Base-by-base conservation (phyloP, 2,329 filamentous ascomycete genomes). In the Knufia fluminis region DNA sequence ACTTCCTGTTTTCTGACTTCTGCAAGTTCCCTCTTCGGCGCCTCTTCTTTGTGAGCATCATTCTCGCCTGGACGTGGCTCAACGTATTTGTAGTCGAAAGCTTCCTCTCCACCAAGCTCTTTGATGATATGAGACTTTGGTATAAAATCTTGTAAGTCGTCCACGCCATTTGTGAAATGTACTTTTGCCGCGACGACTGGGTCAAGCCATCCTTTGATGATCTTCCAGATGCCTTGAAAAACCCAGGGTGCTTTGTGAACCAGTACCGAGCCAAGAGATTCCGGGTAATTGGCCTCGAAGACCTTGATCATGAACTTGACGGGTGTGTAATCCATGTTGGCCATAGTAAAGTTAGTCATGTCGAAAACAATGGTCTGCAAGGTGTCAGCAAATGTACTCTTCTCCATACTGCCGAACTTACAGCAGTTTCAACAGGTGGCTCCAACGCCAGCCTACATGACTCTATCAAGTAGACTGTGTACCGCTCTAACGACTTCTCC, bases 271-370 rank as follows among this genome's bases (percentile, higher is more conserved):
- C 91, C 92, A 1, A 98, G 76, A 42, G 82, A 91, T 67, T 98
- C 92, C 0, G 92, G 92, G 60, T 97, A 98, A 66, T 98, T 97
- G 52, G 92, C 92, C 71, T 98, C 92, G 63, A 98, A 98, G 67
- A 90, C 95, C 68, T 95, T 94, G 68, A 98, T 96, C 85, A 98
- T 96, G 70, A 97, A 98, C 63, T 95, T 98, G 50, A 98, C 87
- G 1, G 92, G 91, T 0, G 86, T 80, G 66, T 97, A 97, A 66
- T 98, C 92, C 92, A 98, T 97, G 68, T 98, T 98, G 14, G 90
- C 84, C 71, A 97, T 76, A 16, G 85, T 86, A 66, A 97, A 97
- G 54, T 83, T 80, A 6, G 86, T 94, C 87, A 98, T 91, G 66
- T 98, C 92, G 62, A 98, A 98, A 41, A 98, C 71, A 55, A 98